phyloP scores from a whole-genome alignment of 2,329 filamentous ascomycete genomes.

The Fusarium musae region DNA sequence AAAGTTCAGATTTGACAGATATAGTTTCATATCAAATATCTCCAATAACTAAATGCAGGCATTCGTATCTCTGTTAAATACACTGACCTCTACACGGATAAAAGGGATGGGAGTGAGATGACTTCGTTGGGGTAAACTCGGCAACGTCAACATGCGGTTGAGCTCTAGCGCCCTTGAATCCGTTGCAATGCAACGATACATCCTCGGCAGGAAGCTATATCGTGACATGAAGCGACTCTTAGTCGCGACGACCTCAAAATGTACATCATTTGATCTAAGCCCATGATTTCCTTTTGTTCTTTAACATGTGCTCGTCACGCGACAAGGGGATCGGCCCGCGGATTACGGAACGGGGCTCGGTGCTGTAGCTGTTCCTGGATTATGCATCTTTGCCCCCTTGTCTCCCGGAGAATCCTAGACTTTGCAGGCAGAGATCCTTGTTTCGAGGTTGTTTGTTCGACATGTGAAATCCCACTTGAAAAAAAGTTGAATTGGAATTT shows the following conservation, averaged over 20 bases:
- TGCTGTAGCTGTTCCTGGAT: conserved; percentile 37
- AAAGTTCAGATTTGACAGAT: background rate
- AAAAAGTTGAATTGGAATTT: background rate
- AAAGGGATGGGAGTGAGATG: conserved; percentile 25
- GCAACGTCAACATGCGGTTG: conserved; percentile 33
- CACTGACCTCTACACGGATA: background rate
- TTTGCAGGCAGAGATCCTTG: conserved; percentile 28
- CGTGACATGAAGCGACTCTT: background rate
- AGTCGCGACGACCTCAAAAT: background rate
- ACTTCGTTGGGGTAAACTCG: conserved; percentile 39
- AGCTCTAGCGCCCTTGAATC: conserved; percentile 29
- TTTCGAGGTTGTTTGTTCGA: conserved; percentile 13
- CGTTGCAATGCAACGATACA: conserved; percentile 22
- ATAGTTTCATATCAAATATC: background rate
- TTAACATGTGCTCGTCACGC: conserved; percentile 37
- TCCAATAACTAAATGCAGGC: background rate
- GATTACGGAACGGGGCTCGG: conserved; percentile 30
- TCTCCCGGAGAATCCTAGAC: conserved; percentile 21
- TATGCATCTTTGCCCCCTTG: conserved; percentile 37
- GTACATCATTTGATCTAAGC: conserved; percentile 1
- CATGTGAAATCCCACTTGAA: conserved; percentile 39
- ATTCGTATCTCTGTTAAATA: background rate
- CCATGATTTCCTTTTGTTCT: background rate
- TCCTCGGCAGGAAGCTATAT: conserved; percentile 18
- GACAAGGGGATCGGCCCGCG: conserved; percentile 36